Evolutionary conservation across 1,284 basidiomycete genomes (phyloP), one percentile per base, ranked within the genome.

Genomic region (Abortiporus biennis): DNA sequence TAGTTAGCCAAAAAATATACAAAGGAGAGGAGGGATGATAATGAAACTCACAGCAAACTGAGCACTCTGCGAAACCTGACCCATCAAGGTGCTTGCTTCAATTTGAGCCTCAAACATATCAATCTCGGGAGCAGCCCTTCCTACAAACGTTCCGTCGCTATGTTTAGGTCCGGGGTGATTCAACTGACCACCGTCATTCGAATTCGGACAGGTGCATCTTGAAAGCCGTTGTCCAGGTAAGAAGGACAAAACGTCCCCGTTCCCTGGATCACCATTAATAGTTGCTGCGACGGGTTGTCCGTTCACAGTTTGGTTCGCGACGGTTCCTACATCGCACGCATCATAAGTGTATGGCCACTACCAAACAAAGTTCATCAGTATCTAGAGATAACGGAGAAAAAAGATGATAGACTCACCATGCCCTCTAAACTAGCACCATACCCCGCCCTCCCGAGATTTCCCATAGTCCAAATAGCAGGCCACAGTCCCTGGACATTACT

Each of bases 171-270:
- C 88, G 0, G 88, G 88, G 55, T 91, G 88, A 12, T 35, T 24
- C 20, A 42, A 24, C 23, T 22, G 15, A 13, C 40, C 40, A 13
- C 31, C 32, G 4, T 42, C 32, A 33, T 57, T 64, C 49, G 85
- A 76, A 22, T 74, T 74, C 0, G 65, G 55, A 54, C 88, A 92
- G 0, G 87, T 90, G 60, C 71, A 83, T 38, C 70, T 66, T 48
- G 85, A 90, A 2, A 94, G 67, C 21, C 86, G 74, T 60, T 94
- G 92, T 6, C 91, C 92, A 1, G 81, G 81, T 8, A 92, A 75
- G 61, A 74, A 90, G 0, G 83, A 86, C n/a, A 74, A 63, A 41
- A 58, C 54, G 32, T 61, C 56, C 34, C 55, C 50, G 17, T 63
- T 50, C 1, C 50, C 47, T 2, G 58, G 47, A 49, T 76, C 73